phyloP scores from a whole-genome alignment of 2,329 filamentous ascomycete genomes.

The Aspergillus fischeri region DNA sequence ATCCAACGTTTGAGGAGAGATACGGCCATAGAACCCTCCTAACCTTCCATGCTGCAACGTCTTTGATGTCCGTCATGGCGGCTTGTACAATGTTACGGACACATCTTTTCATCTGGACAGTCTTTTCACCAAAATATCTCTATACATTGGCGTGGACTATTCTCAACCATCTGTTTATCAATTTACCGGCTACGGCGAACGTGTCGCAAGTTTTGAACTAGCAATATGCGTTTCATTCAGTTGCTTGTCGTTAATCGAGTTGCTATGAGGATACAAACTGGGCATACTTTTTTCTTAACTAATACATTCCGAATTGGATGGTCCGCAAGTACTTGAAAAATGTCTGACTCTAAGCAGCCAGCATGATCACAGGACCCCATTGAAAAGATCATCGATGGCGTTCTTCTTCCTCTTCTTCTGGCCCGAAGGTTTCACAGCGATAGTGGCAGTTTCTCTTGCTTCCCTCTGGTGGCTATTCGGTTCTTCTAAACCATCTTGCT shows the following conservation, averaged over 20 bases:
- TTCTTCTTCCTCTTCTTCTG: slow-evolving; percentile 54
- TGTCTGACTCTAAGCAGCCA: background rate
- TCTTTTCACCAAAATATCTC: slow-evolving; percentile 94
- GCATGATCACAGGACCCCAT: slow-evolving; percentile 44
- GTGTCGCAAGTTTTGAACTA: slow-evolving; percentile 5
- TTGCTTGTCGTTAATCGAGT: background rate
- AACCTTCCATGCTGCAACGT: slow-evolving; percentile 66
- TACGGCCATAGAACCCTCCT: slow-evolving; percentile 54
- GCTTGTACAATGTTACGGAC: slow-evolving; percentile 80
- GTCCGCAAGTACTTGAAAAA: background rate
- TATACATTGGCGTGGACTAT: slow-evolving; percentile 87
- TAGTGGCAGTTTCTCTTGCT: slow-evolving; percentile 10
- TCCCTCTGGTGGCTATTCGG: slow-evolving; percentile 3
- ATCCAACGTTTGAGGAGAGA: slow-evolving; percentile 27
- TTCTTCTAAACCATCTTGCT: slow-evolving; percentile 1
- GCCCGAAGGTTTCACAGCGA: slow-evolving; percentile 11
- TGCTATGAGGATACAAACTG: background rate
- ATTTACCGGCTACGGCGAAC: slow-evolving; percentile 54
- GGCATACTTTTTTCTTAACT: background rate
- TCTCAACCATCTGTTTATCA: slow-evolving; percentile 73
- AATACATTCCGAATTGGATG: background rate
- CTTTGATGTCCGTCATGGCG: slow-evolving; percentile 72
- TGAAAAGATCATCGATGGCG: slow-evolving; percentile 71
- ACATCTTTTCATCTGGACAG: slow-evolving; percentile 97
- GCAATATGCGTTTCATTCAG: background rate